Evolutionary conservation across 2,329 filamentous ascomycete genomes (phyloP).

Genomic region (Botrytis fabae): DNA sequence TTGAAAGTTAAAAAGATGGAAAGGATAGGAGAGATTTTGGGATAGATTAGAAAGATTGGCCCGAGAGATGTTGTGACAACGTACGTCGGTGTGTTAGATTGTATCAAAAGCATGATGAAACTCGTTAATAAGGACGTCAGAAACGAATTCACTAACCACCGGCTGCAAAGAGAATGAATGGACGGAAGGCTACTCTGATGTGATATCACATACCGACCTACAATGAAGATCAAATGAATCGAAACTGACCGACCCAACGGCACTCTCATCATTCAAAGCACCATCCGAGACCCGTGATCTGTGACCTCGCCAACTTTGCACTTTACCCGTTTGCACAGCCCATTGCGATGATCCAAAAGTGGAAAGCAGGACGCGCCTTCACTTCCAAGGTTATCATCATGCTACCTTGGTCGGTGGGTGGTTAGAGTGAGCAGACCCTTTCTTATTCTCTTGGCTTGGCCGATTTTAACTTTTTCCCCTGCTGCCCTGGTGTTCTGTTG

Average conservation of each 20-base stretch:
- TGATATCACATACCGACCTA: neutral
- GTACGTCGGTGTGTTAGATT: neutral
- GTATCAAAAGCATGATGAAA: neutral
- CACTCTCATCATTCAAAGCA: neutral
- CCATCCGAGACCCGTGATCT: neutral
- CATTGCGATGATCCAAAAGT: neutral
- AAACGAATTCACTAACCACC: too few species aligned
- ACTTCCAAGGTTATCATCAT: neutral
- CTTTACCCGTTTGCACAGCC: slow-evolving; percentile 5
- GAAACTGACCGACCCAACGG: neutral
- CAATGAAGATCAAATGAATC: neutral
- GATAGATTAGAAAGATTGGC: too few species aligned
- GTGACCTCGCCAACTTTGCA: neutral
- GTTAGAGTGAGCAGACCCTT: neutral
- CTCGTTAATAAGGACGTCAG: too few species aligned
- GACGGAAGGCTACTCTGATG: neutral
- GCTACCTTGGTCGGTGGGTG: neutral
- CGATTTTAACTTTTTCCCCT: neutral
- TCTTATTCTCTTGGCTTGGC: neutral
- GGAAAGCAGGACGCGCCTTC: slow-evolving; percentile 3
- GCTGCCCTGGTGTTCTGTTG: neutral
- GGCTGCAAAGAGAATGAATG: too few species aligned
- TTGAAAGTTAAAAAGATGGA: neutral
- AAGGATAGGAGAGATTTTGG: neutral
- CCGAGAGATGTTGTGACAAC: neutral